Evolutionary conservation across 2,329 filamentous ascomycete genomes (phyloP).

Genomic region (Fonsecaea pugnacius): DNA sequence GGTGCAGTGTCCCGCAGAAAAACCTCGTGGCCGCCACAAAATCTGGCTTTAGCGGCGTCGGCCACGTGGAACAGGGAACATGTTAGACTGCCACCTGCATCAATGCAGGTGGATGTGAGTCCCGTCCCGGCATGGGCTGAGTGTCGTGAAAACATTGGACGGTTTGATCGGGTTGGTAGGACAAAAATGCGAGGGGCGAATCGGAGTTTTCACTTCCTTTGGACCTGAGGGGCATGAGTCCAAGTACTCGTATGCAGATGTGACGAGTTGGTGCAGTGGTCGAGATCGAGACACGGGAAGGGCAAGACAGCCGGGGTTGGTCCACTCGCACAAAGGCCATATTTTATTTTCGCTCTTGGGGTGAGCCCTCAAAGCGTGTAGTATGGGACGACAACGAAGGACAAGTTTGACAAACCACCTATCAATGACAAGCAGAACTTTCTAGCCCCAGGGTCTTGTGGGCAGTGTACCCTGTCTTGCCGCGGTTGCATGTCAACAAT

Average conservation of each 20-base stretch:
- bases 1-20: conserved; percentile 4
- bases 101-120: neutral
- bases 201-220: neutral
- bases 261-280: neutral
- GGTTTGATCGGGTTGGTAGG: neutral
- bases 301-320: neutral
- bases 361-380: neutral
- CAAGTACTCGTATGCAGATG: neutral
- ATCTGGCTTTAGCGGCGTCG: neutral
- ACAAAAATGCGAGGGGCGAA: neutral
- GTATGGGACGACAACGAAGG: neutral
- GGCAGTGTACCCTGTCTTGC: neutral
- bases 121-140: neutral
- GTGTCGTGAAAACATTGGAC: neutral
- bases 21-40: conserved; percentile 20
- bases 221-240: neutral
- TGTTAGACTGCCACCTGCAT: neutral
- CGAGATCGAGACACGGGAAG: conserved; percentile 1
- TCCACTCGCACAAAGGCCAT: neutral
- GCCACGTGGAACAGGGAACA: conserved; percentile 18
- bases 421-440: neutral
- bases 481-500: neutral
- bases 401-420: neutral
- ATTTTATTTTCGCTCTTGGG: neutral
- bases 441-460: neutral